Conservation (phyloP, 2,329 filamentous ascomycete genomes). For the Ceratocystis harringtonii region DNA sequence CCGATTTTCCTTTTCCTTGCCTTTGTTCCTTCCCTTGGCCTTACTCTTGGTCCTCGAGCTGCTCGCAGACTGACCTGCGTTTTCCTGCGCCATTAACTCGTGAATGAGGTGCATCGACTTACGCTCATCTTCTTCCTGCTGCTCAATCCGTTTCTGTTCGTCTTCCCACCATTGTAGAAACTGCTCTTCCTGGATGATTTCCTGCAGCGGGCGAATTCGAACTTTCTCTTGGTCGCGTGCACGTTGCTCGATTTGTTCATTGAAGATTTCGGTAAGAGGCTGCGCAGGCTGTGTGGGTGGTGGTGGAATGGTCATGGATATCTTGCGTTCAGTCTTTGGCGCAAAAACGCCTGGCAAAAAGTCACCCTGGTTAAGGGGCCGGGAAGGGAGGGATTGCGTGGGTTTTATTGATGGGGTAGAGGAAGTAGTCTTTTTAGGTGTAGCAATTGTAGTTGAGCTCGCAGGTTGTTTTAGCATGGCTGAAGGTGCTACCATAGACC, state of each 20-base stretch:
- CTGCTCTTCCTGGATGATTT: constrained; percentile 92
- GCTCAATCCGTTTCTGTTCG: constrained; percentile 58
- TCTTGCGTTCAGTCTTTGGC: constrained; percentile 44
- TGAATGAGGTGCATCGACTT: constrained; percentile 12
- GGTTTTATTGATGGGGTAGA: background rate
- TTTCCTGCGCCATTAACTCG: constrained; percentile 6
- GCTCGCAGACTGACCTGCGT: background rate
- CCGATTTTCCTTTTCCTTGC: background rate
- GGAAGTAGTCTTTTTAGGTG: background rate
- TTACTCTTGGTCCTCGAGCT: background rate
- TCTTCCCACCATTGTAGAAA: constrained; percentile 96
- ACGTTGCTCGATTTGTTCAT: constrained; percentile 52
- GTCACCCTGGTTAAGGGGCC: constrained; percentile 11
- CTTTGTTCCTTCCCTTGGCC: constrained; percentile 1
- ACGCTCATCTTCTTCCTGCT: constrained; percentile 33
- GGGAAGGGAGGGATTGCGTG: constrained; percentile 1
- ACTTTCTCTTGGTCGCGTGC: constrained; percentile 76
- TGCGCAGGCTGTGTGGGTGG: constrained; percentile 10
- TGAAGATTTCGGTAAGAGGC: constrained; percentile 77
- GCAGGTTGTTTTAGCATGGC: background rate
- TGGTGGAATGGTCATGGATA: constrained; percentile 35
- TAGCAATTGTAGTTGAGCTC: background rate
- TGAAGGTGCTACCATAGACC: background rate
- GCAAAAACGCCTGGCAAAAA: constrained; percentile 20
- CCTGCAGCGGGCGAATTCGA: constrained; percentile 76